These are phyloP conservation scores for Adansonia grandidieri DNA, from an alignment of 441 rosid genomes.

Conservation along the genomic window DNA sequence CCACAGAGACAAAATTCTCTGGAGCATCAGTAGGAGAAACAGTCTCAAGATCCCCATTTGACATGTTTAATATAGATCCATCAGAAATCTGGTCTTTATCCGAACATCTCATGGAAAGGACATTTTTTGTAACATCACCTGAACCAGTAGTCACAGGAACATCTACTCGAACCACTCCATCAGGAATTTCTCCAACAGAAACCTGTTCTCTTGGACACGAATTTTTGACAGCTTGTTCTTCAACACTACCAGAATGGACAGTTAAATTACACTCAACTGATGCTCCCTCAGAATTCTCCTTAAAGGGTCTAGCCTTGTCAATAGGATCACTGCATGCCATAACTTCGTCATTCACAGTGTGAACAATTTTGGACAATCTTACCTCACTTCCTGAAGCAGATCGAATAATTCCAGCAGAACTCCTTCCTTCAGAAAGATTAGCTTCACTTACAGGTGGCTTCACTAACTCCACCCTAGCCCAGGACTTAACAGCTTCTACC, in stretches of 20 bases:
- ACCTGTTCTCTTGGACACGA: slow-evolving; percentile 33
- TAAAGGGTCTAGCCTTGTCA: slow-evolving; percentile 13
- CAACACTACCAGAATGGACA: slow-evolving; percentile 24
- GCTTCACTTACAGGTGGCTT: slow-evolving; percentile 30
- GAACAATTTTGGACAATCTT: slow-evolving; percentile 27
- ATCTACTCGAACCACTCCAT: slow-evolving; percentile 39
- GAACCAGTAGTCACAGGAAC: slow-evolving; percentile 35
- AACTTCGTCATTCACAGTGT: slow-evolving; percentile 31
- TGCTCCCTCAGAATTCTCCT: slow-evolving; percentile 28
- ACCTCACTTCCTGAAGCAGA: slow-evolving; percentile 19
- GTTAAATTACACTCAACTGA: slow-evolving; percentile 16
- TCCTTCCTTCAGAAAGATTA: slow-evolving; percentile 18
- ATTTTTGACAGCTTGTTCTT: slow-evolving; percentile 27
- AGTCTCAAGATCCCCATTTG: slow-evolving; percentile 29
- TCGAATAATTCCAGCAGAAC: slow-evolving; percentile 13
- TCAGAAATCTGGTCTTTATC: slow-evolving; percentile 28
- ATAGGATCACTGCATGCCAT: slow-evolving; percentile 29
- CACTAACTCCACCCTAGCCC: slow-evolving; percentile 49
- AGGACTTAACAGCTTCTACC: slow-evolving; percentile 53
- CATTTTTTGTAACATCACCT: slow-evolving; percentile 32
- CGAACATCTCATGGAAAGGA: slow-evolving; percentile 27
- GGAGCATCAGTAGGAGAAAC: slow-evolving; percentile 28
- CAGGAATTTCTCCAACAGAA: slow-evolving; percentile 35
- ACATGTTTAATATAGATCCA: slow-evolving; percentile 29
- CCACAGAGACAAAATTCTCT: slow-evolving; percentile 21